Conservation (phyloP, 2,329 filamentous ascomycete species). For the Talaromyces sp. region DNA sequence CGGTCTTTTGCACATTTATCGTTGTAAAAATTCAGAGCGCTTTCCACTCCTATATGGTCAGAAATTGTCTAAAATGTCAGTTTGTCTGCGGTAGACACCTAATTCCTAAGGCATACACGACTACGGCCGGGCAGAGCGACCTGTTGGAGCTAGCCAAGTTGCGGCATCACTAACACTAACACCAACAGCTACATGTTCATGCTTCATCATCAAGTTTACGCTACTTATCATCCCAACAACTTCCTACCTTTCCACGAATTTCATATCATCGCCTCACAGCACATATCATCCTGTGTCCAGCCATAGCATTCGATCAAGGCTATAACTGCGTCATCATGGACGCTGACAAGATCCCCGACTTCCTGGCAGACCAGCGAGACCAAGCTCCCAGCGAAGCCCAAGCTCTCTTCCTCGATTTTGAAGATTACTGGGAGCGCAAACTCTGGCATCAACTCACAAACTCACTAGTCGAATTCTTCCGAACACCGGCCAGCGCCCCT, state of each 20-base stretch:
- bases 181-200: conserved; percentile 9
- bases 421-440: conserved; percentile 97
- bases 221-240: neutral
- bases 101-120: neutral
- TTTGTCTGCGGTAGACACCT: neutral
- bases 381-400: conserved; percentile 83
- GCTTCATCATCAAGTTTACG: conserved; percentile 1
- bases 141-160: conserved; percentile 25
- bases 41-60: neutral
- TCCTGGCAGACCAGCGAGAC: conserved; percentile 86
- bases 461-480: conserved; percentile 82
- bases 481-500: conserved; percentile 70
- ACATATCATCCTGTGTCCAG: neutral
- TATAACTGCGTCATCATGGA: conserved; percentile 58
- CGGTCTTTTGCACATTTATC: neutral
- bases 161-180: conserved; percentile 16
- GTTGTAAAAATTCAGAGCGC: neutral
- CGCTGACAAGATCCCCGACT: conserved; percentile 82
- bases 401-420: conserved; percentile 82
- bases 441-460: conserved; percentile 99
- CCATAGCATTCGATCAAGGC: neutral
- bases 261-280: neutral
- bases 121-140: conserved; percentile 27
- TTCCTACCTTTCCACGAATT: neutral
- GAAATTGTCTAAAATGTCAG: neutral